These are phyloP conservation scores for Botrytis aclada DNA, from an alignment of 2,329 filamentous ascomycete genomes.

Conservation along the genomic window DNA sequence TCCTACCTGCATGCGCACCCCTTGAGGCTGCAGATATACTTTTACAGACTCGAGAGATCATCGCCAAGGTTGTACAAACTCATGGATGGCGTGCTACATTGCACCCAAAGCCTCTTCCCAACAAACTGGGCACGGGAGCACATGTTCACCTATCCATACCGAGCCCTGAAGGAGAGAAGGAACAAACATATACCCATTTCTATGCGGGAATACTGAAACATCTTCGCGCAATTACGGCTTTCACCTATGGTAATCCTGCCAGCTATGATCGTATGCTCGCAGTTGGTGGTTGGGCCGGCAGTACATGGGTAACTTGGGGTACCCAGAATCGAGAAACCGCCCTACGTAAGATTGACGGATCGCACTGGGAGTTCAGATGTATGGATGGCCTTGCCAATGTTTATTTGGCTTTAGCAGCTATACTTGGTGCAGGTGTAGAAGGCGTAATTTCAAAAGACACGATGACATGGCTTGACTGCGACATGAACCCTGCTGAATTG, in stretches of 20 bases:
- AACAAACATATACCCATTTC: conserved; percentile 36
- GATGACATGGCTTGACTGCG: conserved; percentile 53
- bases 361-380: conserved; percentile 19
- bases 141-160: conserved; percentile 21
- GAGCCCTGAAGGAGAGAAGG: conserved; percentile 23
- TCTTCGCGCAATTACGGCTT: conserved; percentile 15
- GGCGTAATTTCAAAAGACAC: conserved; percentile 37
- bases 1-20: conserved; percentile 6
- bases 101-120: conserved; percentile 12
- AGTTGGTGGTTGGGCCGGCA: conserved; percentile 14
- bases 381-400: conserved; percentile 23
- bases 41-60: conserved; percentile 15
- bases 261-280: conserved; percentile 9
- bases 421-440: conserved; percentile 13
- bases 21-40: conserved; percentile 18
- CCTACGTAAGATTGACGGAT: background rate
- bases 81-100: conserved; percentile 40
- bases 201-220: conserved; percentile 19
- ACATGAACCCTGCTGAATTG: conserved; percentile 51
- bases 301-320: conserved; percentile 19
- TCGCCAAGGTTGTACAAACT: background rate
- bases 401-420: conserved; percentile 9
- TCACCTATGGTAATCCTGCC: conserved; percentile 5
- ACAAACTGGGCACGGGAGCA: background rate
- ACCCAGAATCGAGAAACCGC: conserved; percentile 2